These are phyloP conservation scores for Neurospora sp. DNA, from an alignment of 495 filamentous ascomycete genomes.

Conservation along the genomic window DNA sequence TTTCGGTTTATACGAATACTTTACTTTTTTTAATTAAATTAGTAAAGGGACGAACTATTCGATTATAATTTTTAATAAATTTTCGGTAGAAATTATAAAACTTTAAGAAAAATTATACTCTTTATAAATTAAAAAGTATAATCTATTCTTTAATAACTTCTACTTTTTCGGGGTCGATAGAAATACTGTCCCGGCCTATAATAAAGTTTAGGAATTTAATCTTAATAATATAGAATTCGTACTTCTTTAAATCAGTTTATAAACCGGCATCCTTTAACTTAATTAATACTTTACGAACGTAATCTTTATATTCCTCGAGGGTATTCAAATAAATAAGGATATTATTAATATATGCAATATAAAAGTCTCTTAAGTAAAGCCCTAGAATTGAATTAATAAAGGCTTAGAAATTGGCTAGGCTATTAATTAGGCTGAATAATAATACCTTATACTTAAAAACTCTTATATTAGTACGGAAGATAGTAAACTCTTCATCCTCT, in stretches of 20 bases:
- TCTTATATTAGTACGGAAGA: no score
- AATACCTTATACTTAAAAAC: no score
- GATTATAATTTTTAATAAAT: constrained; percentile 3
- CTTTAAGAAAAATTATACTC: no score
- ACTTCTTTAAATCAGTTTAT: constrained; percentile 20
- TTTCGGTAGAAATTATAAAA: neutral
- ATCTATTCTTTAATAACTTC: neutral
- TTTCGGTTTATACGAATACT: neutral
- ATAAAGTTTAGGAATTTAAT: constrained; percentile 19
- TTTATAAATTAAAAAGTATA: neutral
- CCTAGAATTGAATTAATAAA: no score
- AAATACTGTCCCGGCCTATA: constrained; percentile 4
- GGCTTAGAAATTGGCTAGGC: no score
- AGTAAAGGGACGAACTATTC: neutral
- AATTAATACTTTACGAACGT: constrained; percentile 3
- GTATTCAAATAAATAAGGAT: constrained; percentile 1
- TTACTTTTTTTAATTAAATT: neutral
- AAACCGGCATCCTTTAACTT: neutral
- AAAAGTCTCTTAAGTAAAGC: no score
- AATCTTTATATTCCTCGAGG: neutral
- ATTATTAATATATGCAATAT: neutral
- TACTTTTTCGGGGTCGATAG: neutral
- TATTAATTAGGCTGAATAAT: no score
- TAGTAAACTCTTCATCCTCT: no score
- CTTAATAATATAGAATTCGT: constrained; percentile 15